Evolutionary conservation across 805 yeast genomes (phyloP).

Genomic region (Wickerhamiella brachini): DNA sequence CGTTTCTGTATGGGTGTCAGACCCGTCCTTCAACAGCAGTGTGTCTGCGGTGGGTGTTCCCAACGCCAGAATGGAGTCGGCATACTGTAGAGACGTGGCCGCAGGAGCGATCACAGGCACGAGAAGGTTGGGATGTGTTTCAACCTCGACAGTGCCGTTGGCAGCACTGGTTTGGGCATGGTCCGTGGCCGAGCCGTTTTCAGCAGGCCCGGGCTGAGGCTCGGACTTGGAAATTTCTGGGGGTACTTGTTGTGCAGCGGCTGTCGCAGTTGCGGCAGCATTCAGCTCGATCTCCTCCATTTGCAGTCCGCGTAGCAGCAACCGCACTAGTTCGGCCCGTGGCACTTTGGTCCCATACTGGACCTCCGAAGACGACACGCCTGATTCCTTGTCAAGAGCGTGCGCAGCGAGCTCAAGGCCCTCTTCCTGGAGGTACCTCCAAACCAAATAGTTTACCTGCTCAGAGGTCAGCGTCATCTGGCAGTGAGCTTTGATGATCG

Average conservation of each 20-base stretch:
- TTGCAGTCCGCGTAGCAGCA: conserved; percentile 77
- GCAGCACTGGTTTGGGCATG: not conserved
- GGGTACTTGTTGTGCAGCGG: conserved; percentile 7
- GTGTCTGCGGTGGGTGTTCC: conserved; percentile 9
- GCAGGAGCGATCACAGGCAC: not conserved
- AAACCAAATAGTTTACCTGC: conserved; percentile 78
- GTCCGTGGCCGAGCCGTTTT: not conserved
- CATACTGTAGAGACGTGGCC: not conserved
- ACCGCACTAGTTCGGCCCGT: conserved; percentile 66
- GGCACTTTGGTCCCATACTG: conserved; percentile 40
- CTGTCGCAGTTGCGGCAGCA: conserved; percentile 28
- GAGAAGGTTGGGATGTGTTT: not conserved
- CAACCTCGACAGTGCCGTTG: not conserved
- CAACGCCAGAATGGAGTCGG: conserved; percentile 1
- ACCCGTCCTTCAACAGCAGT: not conserved
- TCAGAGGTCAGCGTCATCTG: conserved; percentile 44
- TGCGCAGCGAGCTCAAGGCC: conserved; percentile 56
- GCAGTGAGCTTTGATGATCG: no score
- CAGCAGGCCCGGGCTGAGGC: not conserved
- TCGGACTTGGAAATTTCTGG: not conserved
- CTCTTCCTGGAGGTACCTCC: conserved; percentile 80
- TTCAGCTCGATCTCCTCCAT: conserved; percentile 49
- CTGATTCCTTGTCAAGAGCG: conserved; percentile 65
- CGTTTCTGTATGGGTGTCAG: not conserved
- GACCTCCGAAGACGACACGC: conserved; percentile 29